Evolutionary conservation across 768 basidiomycete genomes (phyloP), one percentile per base, ranked within the genome.

Genomic region (Paxillus ammoniavirescens): DNA sequence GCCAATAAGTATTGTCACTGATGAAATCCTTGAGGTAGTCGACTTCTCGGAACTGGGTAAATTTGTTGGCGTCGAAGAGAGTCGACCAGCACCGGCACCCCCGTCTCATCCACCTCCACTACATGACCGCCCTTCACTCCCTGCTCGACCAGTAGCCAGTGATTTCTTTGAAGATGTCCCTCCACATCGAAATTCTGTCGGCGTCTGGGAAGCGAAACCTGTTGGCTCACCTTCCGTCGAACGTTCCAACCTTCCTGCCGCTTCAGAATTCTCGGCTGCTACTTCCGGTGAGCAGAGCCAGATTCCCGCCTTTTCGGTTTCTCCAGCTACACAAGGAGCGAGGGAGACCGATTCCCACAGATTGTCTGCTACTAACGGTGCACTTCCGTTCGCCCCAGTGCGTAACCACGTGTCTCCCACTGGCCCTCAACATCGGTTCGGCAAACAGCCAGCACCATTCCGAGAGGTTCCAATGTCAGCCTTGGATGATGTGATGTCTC

Each of bases 401-500:
- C 57, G 61, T 17, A 55, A 54, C 54, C 57, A 60, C 50, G 40
- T 57, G n/a, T 59, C 62, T 5, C 47, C 57, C 28, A 59, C 54
- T 14, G 23, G 28, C 28, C 53, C 59, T 30, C 52, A 61, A 3
- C 63, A 71, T 38, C 69, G 68, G 35, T 54, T 49, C 28, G 40
- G 52, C 30, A 68, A 61, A 51, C 59, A 53, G 10, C 54, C 59
- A 10, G 51, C 65, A 8, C 63, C 71, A 4, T 81, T 72, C 57
- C 72, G 77, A 42, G 79, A 82, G 46, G 76, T 74, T 17, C 70
- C 79, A 30, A 89, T 91, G 82, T 85, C 89, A 2, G 80, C 89
- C 15, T 71, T 93, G 56, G 83, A 90, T 63, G 89, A 93, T 64
- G 81, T 83, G 26, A 91, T 93, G 81, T 89, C 88, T 6, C 82